Conservation (phyloP, 495 filamentous ascomycete species). For the Articulospora tetracladia region DNA sequence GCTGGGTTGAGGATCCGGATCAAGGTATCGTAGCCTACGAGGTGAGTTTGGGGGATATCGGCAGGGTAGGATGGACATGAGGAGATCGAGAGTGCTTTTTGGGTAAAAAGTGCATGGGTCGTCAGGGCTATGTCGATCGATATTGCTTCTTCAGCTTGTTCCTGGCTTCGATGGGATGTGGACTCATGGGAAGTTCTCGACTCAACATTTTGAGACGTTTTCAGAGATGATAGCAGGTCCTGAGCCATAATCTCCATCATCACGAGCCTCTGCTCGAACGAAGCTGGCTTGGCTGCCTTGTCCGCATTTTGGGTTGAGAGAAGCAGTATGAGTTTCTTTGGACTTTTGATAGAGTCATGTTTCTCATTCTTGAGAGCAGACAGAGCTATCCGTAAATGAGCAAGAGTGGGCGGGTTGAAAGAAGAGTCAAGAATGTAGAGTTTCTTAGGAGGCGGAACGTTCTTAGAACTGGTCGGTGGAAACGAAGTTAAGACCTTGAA, state of each 20-base stretch:
- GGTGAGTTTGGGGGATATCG: conserved; percentile 61
- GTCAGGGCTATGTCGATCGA: conserved; percentile 77
- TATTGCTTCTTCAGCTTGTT: conserved; percentile 12
- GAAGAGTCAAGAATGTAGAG: conserved; percentile 90
- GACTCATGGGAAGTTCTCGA: neutral
- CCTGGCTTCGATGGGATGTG: neutral
- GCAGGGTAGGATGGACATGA: conserved; percentile 43
- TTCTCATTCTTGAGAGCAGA: conserved; percentile 55
- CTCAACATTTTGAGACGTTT: neutral
- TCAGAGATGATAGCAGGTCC: conserved; percentile 44
- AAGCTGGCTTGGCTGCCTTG: conserved; percentile 79
- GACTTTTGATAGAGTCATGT: conserved; percentile 3
- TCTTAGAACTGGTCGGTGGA: neutral
- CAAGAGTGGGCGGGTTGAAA: conserved; percentile 89
- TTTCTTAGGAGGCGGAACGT: conserved; percentile 11
- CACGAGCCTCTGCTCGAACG: conserved; percentile 73
- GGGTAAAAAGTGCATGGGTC: conserved; percentile 77
- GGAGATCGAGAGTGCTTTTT: conserved; percentile 73
- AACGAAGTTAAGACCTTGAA: conserved; percentile 22
- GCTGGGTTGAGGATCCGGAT: conserved; percentile 77
- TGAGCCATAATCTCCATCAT: conserved; percentile 84
- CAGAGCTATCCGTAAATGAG: conserved; percentile 72
- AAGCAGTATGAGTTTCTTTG: conserved; percentile 67
- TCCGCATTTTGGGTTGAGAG: conserved; percentile 92
- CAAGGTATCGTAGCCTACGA: conserved; percentile 85